Evolutionary conservation across 495 filamentous ascomycete genomes (phyloP).

Genomic region (Penicillium crystallinum): DNA sequence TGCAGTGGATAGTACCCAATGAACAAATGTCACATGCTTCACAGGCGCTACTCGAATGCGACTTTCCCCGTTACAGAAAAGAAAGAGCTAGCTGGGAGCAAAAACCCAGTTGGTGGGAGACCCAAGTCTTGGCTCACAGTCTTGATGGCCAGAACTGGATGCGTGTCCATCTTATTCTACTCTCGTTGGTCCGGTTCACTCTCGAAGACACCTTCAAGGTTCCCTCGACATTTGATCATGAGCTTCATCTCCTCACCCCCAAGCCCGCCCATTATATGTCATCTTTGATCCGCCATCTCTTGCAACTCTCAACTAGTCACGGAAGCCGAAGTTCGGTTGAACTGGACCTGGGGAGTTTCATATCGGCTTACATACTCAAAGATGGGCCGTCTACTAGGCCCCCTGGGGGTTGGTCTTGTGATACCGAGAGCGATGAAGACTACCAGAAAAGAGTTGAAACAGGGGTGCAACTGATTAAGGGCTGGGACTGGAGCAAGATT

Average conservation of each 20-base stretch:
- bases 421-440: slow-evolving; percentile 12
- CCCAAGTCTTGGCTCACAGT: not conserved
- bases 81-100: not conserved
- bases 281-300: slow-evolving; percentile 3
- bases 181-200: slow-evolving; percentile 4
- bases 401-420: not conserved
- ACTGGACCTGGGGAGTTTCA: not conserved
- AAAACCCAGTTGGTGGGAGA: not conserved
- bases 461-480: slow-evolving; percentile 5
- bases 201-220: slow-evolving; percentile 11
- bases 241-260: slow-evolving; percentile 3
- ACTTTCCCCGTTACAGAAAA: not conserved
- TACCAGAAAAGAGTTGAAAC: slow-evolving; percentile 17
- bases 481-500: slow-evolving; percentile 12
- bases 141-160: not conserved
- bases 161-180: not conserved
- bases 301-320: not conserved
- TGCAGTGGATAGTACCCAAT: slow-evolving; percentile 2
- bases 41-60: not conserved
- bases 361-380: not conserved
- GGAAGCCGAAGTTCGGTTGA: not conserved
- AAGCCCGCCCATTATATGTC: slow-evolving; percentile 8
- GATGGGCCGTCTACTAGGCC: not conserved
- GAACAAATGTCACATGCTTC: not conserved
- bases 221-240: slow-evolving; percentile 3